Base-by-base conservation (phyloP, 2,329 filamentous ascomycete species). In the Raffaelea albimanens region DNA sequence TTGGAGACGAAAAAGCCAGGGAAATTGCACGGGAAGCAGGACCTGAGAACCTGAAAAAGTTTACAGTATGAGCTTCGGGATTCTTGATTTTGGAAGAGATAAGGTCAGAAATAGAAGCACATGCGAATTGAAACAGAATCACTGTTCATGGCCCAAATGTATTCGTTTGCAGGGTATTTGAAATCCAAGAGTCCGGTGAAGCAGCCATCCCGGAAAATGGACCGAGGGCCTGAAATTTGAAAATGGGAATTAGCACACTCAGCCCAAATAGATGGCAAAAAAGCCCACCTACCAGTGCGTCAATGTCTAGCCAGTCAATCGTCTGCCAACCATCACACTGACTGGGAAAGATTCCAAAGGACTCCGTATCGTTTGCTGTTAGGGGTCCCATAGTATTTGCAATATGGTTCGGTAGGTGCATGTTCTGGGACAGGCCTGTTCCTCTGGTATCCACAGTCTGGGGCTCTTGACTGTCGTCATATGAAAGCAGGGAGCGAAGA, bases 41-140 rank as follows among this genome's bases (percentile, higher is more conserved):
- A 0, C 59, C 60, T 34, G 63, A 63, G 53, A 67, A 67, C 55
- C 55, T 63, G 55, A 56, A 53, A 21, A 66, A 64, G 50, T 67
- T 66, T 46, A 59, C 51, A 2, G 51, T 58, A 5, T 60, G 55
- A 42, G 7, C 13, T 7, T 29, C 7, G n/a, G n/a, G n/a, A n/a
- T n/a, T n/a, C n/a, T n/a, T n/a, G n/a, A n/a, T n/a, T n/a, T n/a
- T n/a, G n/a, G n/a, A n/a, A n/a, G n/a, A n/a, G n/a, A n/a, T n/a
- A n/a, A n/a, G n/a, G n/a, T n/a, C n/a, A n/a, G n/a, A n/a, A n/a
- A n/a, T n/a, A n/a, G n/a, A n/a, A n/a, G n/a, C n/a, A n/a, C n/a
- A n/a, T n/a, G n/a, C n/a, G n/a, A n/a, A n/a, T n/a, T n/a, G n/a
- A n/a, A n/a, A 38, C 18, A 38, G n/a, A 38, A 38, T 5, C 34